Conservation (phyloP, 768 basidiomycete genomes). For the Lentinula raphanica region DNA sequence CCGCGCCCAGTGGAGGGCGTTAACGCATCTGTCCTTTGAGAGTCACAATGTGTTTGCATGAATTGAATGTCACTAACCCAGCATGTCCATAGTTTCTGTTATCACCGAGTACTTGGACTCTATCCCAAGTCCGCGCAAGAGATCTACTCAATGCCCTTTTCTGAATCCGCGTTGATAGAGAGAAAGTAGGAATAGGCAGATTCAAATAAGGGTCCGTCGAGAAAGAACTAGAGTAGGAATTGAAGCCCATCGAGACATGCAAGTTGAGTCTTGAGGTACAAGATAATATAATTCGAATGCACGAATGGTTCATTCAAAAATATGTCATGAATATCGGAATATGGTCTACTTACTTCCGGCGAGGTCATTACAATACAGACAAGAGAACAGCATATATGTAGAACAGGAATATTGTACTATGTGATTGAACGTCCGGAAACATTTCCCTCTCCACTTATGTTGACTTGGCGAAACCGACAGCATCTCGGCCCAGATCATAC, state of each 20-base stretch:
- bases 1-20: constrained; percentile 69
- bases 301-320: too few species aligned
- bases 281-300: too few species aligned
- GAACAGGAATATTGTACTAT: neutral
- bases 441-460: constrained; percentile 5
- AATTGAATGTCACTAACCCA: constrained; percentile 40
- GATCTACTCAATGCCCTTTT: neutral
- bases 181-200: neutral
- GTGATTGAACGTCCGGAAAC: neutral
- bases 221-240: neutral
- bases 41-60: neutral
- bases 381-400: neutral
- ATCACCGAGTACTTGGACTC: constrained; percentile 70
- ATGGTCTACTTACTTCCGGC: neutral
- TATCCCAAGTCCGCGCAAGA: constrained; percentile 34
- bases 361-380: neutral
- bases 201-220: neutral
- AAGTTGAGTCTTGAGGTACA: too few species aligned
- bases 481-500: constrained; percentile 73
- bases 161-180: neutral
- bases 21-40: constrained; percentile 55
- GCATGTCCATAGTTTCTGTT: constrained; percentile 54
- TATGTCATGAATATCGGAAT: neutral
- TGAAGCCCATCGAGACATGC: neutral
- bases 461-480: constrained; percentile 72